Percentiles rank a stretch among this genome's conserved stretches.
phyloP scores from a whole-genome alignment of 2,329 filamentous ascomycete genomes.

The Colletotrichum orbiculare region DNA sequence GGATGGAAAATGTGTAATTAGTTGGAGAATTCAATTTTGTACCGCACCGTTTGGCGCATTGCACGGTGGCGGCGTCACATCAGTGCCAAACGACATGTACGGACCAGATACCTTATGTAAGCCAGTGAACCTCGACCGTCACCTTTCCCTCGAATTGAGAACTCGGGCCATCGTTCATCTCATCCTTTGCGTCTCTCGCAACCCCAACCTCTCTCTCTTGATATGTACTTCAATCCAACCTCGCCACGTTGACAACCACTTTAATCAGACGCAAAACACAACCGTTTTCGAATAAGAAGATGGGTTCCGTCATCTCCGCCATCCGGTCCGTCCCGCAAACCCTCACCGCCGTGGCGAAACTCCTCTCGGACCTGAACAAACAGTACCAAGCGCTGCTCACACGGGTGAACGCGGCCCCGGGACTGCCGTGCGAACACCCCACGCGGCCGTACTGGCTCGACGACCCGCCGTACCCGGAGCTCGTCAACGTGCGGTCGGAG shows the following conservation, averaged over 20 bases:
- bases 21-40: too few relatives aligned
- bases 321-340: constrained; percentile 40
- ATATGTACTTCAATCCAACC: too few relatives aligned
- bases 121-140: too few relatives aligned
- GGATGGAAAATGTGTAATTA: too few relatives aligned
- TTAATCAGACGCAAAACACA: constrained; percentile 32
- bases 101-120: too few relatives aligned
- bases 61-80: too few relatives aligned
- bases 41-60: too few relatives aligned
- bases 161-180: not conserved
- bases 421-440: constrained; percentile 53
- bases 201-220: too few relatives aligned
- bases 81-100: too few relatives aligned
- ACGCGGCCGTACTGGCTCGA: constrained; percentile 60
- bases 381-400: constrained; percentile 44
- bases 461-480: constrained; percentile 54
- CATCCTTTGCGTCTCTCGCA: not conserved
- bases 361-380: constrained; percentile 42
- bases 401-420: constrained; percentile 48
- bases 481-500: constrained; percentile 48
- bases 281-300: too few relatives aligned
- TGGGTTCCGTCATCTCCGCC: constrained; percentile 48
- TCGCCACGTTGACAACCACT: not conserved
- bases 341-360: constrained; percentile 40
- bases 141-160: too few relatives aligned